Evolutionary conservation across 805 yeast genomes (phyloP), one percentile per base, ranked within the genome.

Genomic region (Brettanomyces custersianus): DNA sequence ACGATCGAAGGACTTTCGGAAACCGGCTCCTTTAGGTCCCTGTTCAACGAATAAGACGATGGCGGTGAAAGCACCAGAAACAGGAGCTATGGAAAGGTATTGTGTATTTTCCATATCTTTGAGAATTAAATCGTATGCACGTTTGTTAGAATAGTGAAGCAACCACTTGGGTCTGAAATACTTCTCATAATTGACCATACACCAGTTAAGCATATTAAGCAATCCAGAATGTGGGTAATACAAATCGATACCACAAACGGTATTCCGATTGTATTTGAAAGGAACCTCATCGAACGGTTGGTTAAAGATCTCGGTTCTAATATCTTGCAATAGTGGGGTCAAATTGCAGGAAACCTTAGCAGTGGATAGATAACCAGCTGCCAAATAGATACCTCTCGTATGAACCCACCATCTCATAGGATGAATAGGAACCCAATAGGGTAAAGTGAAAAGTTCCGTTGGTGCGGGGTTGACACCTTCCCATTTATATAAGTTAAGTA

Each of bases 341-440:
- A 80, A 47, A 5, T 68, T 72, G 48, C 86, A 79, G 37, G 67
- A 62, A 25, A 68, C 63, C 38, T 62, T 61, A 21, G 70, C 66
- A 33, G 83, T 63, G 11, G 81, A 74, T 7, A 92, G 54, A 54
- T 90, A 92, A 13, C 96, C 90, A 48, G 90, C 62, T 0, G 97
- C 88, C 23, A 83, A 57, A 49, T 88, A 92, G 17, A 92, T 84
- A 1, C 92, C 95, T 38, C 99, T 67, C 0, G 96, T 88, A 52
- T 92, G 99, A 17, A 90, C 96, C 99, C 99, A 92, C 98, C 97
- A 92, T 52, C 84, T 72, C 24, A 88, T 94, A 1, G 99, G 98
- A 52, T 92, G 97, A 28, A 87, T 65, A 0, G 95, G 94, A 2
- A 80, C 49, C 33, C 66, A 52, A 42, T 86, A 83, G 2, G 98